A percentile compares a stretch with the other conserved stretches of the same genome.
phyloP scores from a whole-genome alignment of 2,329 filamentous ascomycete genomes.

The Apiospora kogelbergensis region DNA sequence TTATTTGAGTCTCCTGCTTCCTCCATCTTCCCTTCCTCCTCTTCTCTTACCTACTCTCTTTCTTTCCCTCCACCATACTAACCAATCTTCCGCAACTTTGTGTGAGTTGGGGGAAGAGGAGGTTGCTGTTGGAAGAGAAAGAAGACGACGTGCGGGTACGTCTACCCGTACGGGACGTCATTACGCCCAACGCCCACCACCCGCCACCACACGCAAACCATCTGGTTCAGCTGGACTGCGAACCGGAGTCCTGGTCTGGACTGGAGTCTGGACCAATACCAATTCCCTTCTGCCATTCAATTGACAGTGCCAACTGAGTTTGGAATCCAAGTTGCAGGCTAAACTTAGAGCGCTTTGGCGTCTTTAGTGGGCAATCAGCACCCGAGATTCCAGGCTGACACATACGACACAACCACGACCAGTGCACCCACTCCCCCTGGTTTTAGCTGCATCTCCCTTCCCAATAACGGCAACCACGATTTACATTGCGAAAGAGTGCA shows the following conservation, averaged over 20 bases:
- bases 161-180: neutral
- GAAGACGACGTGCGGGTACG: neutral
- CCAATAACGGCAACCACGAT: neutral
- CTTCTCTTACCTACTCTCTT: neutral
- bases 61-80: neutral
- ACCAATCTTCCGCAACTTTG: slow-evolving; percentile 9
- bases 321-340: neutral
- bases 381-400: slow-evolving; percentile 1
- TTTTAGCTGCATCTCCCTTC: neutral
- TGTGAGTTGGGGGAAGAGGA: slow-evolving; percentile 5
- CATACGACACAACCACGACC: neutral
- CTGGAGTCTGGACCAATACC: neutral
- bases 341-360: slow-evolving; percentile 5
- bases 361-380: neutral
- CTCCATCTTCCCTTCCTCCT: neutral
- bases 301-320: neutral
- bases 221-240: neutral
- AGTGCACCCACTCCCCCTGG: neutral
- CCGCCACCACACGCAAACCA: neutral
- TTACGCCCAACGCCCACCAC: neutral
- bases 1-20: neutral
- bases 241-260: neutral
- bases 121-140: neutral
- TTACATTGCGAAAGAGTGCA: neutral
- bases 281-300: neutral